A percentile compares a stretch with the other conserved stretches of the same genome.
phyloP scores from a whole-genome alignment of 2,329 filamentous ascomycete species.

The Nigrograna mackinnonii region DNA sequence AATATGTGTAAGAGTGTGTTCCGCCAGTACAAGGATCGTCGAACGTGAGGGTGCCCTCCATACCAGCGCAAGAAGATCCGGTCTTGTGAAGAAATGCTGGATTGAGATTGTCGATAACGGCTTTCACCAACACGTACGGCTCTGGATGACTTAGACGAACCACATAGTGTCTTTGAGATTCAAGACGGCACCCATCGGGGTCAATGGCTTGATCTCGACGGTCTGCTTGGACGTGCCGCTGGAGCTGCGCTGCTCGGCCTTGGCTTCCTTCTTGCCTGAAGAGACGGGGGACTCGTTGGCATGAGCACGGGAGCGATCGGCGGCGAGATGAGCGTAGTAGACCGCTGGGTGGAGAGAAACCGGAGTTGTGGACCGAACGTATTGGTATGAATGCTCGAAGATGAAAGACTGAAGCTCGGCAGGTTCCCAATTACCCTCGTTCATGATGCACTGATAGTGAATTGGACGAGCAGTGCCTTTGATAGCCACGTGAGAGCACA shows the following conservation, averaged over 20 bases:
- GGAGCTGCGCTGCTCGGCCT: constrained; percentile 27
- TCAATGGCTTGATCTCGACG: constrained; percentile 42
- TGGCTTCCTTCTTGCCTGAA: constrained; percentile 42
- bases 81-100: too few relatives aligned
- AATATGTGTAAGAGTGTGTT: too few relatives aligned
- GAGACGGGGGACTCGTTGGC: constrained; percentile 54
- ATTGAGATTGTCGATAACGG: too few relatives aligned
- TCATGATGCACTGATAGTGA: constrained; percentile 86
- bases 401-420: constrained; percentile 83
- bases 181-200: constrained; percentile 44
- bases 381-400: constrained; percentile 94
- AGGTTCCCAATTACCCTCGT: constrained; percentile 71
- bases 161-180: constrained; percentile 51
- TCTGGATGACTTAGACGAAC: constrained; percentile 56
- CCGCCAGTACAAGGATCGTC: too few relatives aligned
- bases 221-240: constrained; percentile 30
- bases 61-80: too few relatives aligned
- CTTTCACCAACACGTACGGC: too few relatives aligned
- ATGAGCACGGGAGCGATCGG: constrained; percentile 77
- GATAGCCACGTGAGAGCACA: constrained; percentile 75
- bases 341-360: constrained; percentile 87
- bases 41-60: too few relatives aligned
- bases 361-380: constrained; percentile 86
- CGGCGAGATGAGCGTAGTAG: constrained; percentile 93
- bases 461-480: constrained; percentile 93